phyloP scores from a whole-genome alignment of 1,284 basidiomycete genomes.

The Papiliotrema terrestris region DNA sequence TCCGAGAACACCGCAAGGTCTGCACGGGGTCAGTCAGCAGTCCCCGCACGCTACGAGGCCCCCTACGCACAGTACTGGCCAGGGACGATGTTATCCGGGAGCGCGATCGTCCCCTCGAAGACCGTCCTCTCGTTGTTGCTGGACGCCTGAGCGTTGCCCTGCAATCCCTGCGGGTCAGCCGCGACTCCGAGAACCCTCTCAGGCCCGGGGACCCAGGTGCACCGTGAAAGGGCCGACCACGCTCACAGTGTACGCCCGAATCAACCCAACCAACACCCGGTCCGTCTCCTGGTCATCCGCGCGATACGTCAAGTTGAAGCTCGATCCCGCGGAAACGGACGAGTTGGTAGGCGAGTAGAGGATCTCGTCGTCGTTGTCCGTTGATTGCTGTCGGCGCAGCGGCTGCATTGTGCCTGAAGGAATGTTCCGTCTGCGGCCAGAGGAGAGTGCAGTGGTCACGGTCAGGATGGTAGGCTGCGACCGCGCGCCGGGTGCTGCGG shows the following conservation, averaged over 20 bases:
- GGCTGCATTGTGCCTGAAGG: background rate
- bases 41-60: background rate
- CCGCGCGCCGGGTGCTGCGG: too few relatives aligned
- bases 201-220: too few relatives aligned
- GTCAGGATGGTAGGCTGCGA: too few relatives aligned
- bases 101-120: background rate
- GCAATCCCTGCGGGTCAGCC: background rate
- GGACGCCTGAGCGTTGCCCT: background rate
- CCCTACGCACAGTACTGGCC: background rate
- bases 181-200: too few relatives aligned
- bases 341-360: background rate
- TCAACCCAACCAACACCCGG: background rate
- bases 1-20: background rate
- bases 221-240: too few relatives aligned
- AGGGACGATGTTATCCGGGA: background rate
- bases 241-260: background rate
- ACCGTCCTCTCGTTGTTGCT: background rate
- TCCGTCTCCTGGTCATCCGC: background rate
- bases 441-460: background rate
- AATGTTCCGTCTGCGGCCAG: background rate
- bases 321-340: background rate
- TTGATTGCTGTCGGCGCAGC: background rate
- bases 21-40: background rate
- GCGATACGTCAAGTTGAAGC: background rate
- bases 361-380: background rate